Evolutionary conservation across 2,329 filamentous ascomycete genomes (phyloP).

Genomic region (Fragosphaeria purpurea): DNA sequence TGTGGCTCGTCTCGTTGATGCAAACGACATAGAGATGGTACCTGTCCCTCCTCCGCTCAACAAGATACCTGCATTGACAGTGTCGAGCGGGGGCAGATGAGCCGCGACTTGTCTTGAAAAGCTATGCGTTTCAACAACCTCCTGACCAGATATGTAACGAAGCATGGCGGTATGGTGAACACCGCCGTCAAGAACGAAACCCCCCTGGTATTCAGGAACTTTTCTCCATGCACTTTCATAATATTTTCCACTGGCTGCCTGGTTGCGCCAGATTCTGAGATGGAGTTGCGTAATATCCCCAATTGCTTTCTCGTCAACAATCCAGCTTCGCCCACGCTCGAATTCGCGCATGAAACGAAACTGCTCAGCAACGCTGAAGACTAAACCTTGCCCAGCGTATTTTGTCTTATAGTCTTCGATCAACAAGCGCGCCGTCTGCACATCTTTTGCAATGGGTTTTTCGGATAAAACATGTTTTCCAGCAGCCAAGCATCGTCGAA

Average conservation of each 20-base stretch:
- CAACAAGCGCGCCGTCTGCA: neutral
- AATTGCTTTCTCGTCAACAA: neutral
- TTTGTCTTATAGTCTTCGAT: neutral
- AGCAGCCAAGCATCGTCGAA: neutral
- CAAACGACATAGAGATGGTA: constrained; percentile 1
- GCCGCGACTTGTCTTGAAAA: neutral
- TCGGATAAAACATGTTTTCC: neutral
- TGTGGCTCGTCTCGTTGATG: neutral
- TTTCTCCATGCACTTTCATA: neutral
- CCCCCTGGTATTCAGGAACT: neutral
- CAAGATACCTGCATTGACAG: neutral
- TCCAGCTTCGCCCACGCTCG: neutral
- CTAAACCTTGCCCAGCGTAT: neutral
- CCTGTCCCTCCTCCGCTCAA: constrained; percentile 1
- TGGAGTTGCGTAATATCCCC: neutral
- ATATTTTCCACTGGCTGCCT: neutral
- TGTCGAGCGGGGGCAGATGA: neutral
- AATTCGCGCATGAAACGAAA: neutral
- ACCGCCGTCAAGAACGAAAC: neutral
- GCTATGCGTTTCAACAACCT: neutral
- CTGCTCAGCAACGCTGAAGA: constrained; percentile 1
- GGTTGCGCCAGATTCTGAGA: constrained; percentile 1
- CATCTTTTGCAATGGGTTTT: neutral
- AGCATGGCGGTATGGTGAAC: constrained; percentile 1
- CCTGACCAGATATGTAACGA: neutral